Evolutionary conservation across 106 monocot genomes (phyloP).

Genomic region (Apostasia shenzhenica): DNA sequence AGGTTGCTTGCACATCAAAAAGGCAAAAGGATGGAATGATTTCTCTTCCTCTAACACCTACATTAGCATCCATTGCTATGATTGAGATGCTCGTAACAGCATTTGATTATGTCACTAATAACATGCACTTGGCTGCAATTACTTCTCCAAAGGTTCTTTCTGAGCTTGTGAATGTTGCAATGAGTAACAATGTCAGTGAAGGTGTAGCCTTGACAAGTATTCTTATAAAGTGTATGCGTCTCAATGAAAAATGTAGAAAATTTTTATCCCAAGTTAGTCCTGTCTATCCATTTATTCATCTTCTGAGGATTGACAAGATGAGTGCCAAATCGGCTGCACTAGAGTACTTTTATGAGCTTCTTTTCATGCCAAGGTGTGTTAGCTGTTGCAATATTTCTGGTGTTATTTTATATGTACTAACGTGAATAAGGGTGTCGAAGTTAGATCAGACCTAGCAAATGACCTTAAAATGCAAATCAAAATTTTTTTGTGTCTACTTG

Average conservation of each 20-base stretch:
- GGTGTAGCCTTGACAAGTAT: conserved; percentile 63
- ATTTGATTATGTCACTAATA: conserved; percentile 89
- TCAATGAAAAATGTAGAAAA: conserved; percentile 80
- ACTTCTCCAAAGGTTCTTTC: conserved; percentile 66
- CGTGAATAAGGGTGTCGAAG: no score
- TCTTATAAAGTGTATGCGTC: conserved; percentile 82
- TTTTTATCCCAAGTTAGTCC: conserved; percentile 84
- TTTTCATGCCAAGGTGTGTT: conserved; percentile 81
- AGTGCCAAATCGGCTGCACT: conserved; percentile 72
- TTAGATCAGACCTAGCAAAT: no score
- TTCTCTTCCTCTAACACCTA: conserved; percentile 61
- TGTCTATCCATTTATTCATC: conserved; percentile 72
- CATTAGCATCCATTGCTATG: conserved; percentile 75
- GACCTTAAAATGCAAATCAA: no score
- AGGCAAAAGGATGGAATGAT: conserved; percentile 22
- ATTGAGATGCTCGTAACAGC: conserved; percentile 82
- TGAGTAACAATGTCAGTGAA: conserved; percentile 70
- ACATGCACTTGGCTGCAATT: conserved; percentile 62
- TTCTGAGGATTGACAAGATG: conserved; percentile 46
- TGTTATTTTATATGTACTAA: neutral
- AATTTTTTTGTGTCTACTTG: no score
- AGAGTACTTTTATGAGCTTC: conserved; percentile 93
- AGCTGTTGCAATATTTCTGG: neutral
- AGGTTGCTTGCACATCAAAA: conserved; percentile 63
- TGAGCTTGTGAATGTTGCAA: conserved; percentile 70